A percentile compares a stretch with the other conserved stretches of the same genome.
These are phyloP conservation scores for Leptomonas seymouri DNA, from an alignment of 208 protist genomes.

Conservation along the genomic window DNA sequence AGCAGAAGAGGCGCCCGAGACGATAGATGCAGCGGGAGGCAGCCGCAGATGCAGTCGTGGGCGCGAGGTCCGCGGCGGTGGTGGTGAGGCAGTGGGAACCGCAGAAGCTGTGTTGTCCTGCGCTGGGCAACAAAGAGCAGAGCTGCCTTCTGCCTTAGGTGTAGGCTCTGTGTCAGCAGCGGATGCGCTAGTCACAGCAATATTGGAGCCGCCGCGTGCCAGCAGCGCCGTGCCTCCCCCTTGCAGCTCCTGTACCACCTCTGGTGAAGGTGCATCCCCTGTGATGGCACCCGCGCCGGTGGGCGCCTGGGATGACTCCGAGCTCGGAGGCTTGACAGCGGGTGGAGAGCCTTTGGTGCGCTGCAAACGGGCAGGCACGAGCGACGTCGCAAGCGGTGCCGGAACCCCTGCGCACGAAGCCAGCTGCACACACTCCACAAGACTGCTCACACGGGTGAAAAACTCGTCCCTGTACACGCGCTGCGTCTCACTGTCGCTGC, in stretches of 20 bases:
- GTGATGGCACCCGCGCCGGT: too few relatives aligned
- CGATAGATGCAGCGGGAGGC: not conserved
- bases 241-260: too few relatives aligned
- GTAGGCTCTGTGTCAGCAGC: too few relatives aligned
- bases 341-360: too few relatives aligned
- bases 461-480: conserved; percentile 6
- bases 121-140: not conserved
- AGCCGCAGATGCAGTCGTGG: not conserved
- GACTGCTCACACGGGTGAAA: conserved; percentile 3
- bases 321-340: too few relatives aligned
- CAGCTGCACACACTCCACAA: conserved; percentile 25
- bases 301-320: not conserved
- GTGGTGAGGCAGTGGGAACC: not conserved
- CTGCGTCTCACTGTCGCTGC: not conserved
- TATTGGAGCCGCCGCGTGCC: not conserved
- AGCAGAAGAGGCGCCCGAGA: too few relatives aligned
- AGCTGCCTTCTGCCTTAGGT: too few relatives aligned
- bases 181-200: not conserved
- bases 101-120: not conserved
- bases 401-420: conserved; percentile 21
- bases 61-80: too few relatives aligned
- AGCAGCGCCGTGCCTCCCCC: too few relatives aligned
- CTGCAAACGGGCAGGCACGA: not conserved
- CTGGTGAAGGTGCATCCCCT: too few relatives aligned
- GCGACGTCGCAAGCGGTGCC: conserved; percentile 24